These are phyloP conservation scores for Alternaria gansuensis DNA, from an alignment of 2,329 filamentous ascomycete species.

Conservation along the genomic window DNA sequence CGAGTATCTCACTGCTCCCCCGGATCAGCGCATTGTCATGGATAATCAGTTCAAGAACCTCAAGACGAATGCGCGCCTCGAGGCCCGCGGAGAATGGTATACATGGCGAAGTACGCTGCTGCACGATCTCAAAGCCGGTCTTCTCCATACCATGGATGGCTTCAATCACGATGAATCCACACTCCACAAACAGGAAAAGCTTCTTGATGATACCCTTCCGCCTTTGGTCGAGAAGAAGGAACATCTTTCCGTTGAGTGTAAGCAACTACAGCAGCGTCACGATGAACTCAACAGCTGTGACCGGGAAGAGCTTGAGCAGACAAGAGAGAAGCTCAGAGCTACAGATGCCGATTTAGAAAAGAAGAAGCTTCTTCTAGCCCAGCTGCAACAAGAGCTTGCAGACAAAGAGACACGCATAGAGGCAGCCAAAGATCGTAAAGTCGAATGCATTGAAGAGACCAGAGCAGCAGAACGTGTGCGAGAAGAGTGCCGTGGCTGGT, in stretches of 20 bases:
- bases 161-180: conserved; percentile 77
- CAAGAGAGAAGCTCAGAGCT: conserved; percentile 72
- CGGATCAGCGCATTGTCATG: conserved; percentile 85
- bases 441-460: conserved; percentile 76
- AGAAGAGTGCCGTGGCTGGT: conserved; percentile 91
- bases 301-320: conserved; percentile 76
- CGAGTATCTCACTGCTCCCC: conserved; percentile 86
- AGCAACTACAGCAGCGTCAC: conserved; percentile 74
- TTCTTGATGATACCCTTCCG: conserved; percentile 75
- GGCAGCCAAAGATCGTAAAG: conserved; percentile 71
- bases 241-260: conserved; percentile 69
- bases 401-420: conserved; percentile 73
- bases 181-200: conserved; percentile 72
- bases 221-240: conserved; percentile 68
- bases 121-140: conserved; percentile 80
- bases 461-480: conserved; percentile 81
- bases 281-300: conserved; percentile 81
- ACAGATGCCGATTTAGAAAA: conserved; percentile 74
- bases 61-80: conserved; percentile 86
- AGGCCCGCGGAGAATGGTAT: conserved; percentile 98
- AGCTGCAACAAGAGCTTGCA: conserved; percentile 71
- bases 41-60: conserved; percentile 98
- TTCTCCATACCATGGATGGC: conserved; percentile 76
- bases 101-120: conserved; percentile 93
- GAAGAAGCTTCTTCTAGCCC: conserved; percentile 72